Percentiles rank a stretch among this genome's conserved stretches.
Conservation (phyloP, 331 rosid species). For the Prunus yedoensis region DNA sequence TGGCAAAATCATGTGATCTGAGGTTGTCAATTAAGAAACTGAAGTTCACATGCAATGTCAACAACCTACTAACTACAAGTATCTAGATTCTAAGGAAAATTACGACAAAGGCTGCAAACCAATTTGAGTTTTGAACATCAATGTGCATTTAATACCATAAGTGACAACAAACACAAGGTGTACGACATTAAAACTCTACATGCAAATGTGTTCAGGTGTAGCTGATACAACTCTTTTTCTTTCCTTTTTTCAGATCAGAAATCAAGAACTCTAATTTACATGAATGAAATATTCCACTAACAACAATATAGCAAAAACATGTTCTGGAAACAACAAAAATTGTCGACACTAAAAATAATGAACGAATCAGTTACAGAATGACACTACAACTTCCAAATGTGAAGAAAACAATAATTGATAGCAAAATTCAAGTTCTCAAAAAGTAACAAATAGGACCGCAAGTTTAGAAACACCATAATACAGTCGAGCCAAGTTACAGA, state of each 20-base stretch:
- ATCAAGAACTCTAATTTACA: not conserved
- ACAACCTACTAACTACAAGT: not conserved
- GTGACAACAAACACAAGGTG: not conserved
- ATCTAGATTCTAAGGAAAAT: not conserved
- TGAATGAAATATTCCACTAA: not conserved
- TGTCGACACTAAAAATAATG: not conserved
- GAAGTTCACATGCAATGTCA: not conserved
- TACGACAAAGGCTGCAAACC: not conserved
- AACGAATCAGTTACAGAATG: not conserved
- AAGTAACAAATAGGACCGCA: not conserved
- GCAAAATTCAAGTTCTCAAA: not conserved
- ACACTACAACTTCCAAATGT: not conserved
- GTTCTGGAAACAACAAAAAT: no score
- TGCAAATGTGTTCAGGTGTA: not conserved
- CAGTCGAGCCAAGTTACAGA: not conserved
- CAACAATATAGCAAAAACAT: not conserved
- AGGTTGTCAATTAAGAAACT: not conserved
- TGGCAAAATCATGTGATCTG: not conserved
- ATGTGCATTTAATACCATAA: no score
- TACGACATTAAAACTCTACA: not conserved
- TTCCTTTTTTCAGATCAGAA: not conserved
- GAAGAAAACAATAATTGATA: not conserved
- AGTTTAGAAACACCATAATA: not conserved
- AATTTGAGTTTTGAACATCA: not conserved
- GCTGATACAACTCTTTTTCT: no score